Evolutionary conservation across 805 yeast species (phyloP).

Genomic region (Hanseniaspora taiwanica): DNA sequence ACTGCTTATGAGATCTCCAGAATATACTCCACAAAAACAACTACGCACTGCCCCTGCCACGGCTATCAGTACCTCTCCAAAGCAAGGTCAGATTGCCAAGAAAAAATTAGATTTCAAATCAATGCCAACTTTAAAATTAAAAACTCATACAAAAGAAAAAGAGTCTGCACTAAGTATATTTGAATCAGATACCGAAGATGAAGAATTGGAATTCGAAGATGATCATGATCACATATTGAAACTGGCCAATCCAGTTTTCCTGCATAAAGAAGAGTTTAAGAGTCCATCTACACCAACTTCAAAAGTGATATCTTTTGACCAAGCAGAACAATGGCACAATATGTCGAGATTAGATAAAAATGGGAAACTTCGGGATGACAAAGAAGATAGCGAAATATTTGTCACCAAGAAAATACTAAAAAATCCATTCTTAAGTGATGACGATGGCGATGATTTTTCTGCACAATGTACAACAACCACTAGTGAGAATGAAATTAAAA

Average conservation of each 20-base stretch:
- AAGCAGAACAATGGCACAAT: slow-evolving; percentile 24
- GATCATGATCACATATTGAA: no score
- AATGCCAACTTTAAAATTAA: no score
- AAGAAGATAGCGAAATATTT: slow-evolving; percentile 5
- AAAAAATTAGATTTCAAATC: no score
- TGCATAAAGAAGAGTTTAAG: no score
- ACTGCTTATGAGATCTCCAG: neutral
- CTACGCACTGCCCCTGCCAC: no score
- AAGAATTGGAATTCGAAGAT: no score
- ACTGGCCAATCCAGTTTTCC: no score
- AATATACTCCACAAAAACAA: neutral
- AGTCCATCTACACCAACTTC: slow-evolving; percentile 26
- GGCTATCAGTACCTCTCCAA: no score
- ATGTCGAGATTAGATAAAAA: slow-evolving; percentile 7
- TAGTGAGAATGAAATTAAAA: neutral
- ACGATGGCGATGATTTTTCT: slow-evolving; percentile 2
- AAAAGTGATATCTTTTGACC: slow-evolving; percentile 21
- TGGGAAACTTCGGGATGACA: slow-evolving; percentile 9
- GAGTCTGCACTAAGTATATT: no score
- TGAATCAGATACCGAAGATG: neutral
- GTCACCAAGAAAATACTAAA: slow-evolving; percentile 6
- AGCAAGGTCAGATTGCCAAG: no score
- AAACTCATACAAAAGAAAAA: no score
- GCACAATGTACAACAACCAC: neutral
- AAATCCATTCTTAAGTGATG: slow-evolving; percentile 13